A percentile compares a stretch with the other conserved stretches of the same genome.
These are phyloP conservation scores for Tolypocladium inflatum DNA, from an alignment of 2,329 filamentous ascomycete genomes.

Conservation along the genomic window DNA sequence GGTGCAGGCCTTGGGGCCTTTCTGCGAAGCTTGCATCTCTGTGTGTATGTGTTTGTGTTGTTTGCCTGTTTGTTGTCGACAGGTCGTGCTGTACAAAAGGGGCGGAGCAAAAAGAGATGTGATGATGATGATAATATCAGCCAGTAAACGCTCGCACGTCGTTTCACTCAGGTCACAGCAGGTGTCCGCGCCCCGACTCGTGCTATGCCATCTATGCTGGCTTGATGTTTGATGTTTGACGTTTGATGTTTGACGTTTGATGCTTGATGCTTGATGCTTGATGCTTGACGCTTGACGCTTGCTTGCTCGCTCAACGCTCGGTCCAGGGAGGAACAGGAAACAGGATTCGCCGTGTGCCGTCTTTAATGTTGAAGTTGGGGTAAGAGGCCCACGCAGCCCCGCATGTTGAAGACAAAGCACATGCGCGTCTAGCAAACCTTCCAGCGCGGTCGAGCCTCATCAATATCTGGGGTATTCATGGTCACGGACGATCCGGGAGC, in stretches of 20 bases:
- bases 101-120: background rate
- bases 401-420: background rate
- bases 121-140: background rate
- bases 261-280: background rate
- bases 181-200: background rate
- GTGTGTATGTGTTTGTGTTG: background rate
- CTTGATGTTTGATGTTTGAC: background rate
- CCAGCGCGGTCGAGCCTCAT: background rate
- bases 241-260: background rate
- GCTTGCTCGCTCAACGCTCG: background rate
- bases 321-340: background rate
- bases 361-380: background rate
- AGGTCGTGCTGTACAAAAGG: background rate
- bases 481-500: background rate
- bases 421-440: background rate
- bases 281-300: background rate
- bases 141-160: background rate
- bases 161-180: background rate
- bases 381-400: background rate
- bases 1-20: constrained; percentile 38
- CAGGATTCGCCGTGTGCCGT: background rate
- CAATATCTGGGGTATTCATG: background rate
- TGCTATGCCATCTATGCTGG: background rate
- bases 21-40: constrained; percentile 19
- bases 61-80: background rate